Evolutionary conservation across 441 rosid species (phyloP).

Genomic region (Pelargonium citronellum): DNA sequence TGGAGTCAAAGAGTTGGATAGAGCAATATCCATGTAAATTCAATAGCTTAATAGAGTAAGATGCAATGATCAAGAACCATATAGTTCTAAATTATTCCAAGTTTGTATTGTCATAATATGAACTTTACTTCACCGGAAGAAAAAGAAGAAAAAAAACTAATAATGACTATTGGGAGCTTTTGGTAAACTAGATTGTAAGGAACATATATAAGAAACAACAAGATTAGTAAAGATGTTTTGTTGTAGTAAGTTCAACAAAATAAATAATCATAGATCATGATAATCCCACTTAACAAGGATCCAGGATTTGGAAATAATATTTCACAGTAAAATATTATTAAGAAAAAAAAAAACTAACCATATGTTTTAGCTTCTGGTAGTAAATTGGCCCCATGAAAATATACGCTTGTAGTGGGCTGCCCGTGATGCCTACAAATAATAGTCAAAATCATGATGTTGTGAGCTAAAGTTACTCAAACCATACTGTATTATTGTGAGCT

Average conservation of each 20-base stretch:
- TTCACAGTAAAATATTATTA: neutral
- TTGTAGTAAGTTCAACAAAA: too few species aligned
- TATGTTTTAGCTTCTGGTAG: slow-evolving; percentile 96
- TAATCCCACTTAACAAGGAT: neutral
- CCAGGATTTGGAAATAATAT: slow-evolving; percentile 10
- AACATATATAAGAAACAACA: too few species aligned
- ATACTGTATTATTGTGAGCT: neutral
- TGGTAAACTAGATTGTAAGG: too few species aligned
- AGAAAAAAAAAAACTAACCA: slow-evolving; percentile 49
- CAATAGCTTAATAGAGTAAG: neutral
- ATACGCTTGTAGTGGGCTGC: slow-evolving; percentile 79
- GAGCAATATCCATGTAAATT: neutral
- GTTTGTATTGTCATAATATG: too few species aligned
- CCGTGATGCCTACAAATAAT: slow-evolving; percentile 67
- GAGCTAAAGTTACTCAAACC: neutral
- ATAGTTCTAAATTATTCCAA: too few species aligned
- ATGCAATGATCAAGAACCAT: too few species aligned
- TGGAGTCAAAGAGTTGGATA: neutral
- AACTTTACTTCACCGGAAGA: too few species aligned
- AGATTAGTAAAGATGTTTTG: too few species aligned
- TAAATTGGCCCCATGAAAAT: slow-evolving; percentile 98
- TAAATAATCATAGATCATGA: neutral
- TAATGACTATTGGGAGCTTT: too few species aligned
- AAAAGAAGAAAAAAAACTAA: too few species aligned
- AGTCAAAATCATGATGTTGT: slow-evolving; percentile 25